phyloP scores from a whole-genome alignment of 192 early-diverging fungal genomes.

The Pilobolus umbonatus region DNA sequence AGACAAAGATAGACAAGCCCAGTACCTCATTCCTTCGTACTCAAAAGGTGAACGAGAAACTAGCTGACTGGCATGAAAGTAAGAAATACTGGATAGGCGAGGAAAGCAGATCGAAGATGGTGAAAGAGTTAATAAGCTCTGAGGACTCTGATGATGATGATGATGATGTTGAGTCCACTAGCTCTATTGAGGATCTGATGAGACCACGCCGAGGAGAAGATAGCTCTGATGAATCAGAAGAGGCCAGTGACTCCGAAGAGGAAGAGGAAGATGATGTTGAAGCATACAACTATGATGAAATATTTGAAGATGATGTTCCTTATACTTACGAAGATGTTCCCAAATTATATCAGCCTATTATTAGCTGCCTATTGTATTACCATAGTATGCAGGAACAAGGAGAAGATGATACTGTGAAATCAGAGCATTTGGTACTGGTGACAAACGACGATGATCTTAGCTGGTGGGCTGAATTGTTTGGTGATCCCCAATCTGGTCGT shows the following conservation, averaged over 20 bases:
- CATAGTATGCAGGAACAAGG: conserved; percentile 23
- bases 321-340: conserved; percentile 40
- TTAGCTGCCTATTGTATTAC: conserved; percentile 43
- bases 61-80: conserved; percentile 42
- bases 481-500: conserved; percentile 19
- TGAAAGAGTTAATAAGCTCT: background rate
- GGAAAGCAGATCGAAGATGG: background rate
- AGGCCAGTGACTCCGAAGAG: conserved; percentile 2
- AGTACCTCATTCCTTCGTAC: conserved; percentile 37
- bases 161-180: background rate
- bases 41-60: conserved; percentile 43
- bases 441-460: conserved; percentile 45
- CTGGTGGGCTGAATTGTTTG: conserved; percentile 47
- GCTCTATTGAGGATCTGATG: conserved; percentile 2
- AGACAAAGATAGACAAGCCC: background rate
- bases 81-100: conserved; percentile 36
- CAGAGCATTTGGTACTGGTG: conserved; percentile 38
- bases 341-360: conserved; percentile 39
- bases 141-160: conserved; percentile 2
- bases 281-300: conserved; percentile 10
- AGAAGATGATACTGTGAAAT: background rate
- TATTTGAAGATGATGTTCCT: conserved; percentile 16
- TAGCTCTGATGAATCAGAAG: background rate
- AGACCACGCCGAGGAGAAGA: background rate
- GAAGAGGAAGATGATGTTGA: conserved; percentile 14